Base-by-base conservation (phyloP, 495 filamentous ascomycete genomes). In the Chaetomium tenue region DNA sequence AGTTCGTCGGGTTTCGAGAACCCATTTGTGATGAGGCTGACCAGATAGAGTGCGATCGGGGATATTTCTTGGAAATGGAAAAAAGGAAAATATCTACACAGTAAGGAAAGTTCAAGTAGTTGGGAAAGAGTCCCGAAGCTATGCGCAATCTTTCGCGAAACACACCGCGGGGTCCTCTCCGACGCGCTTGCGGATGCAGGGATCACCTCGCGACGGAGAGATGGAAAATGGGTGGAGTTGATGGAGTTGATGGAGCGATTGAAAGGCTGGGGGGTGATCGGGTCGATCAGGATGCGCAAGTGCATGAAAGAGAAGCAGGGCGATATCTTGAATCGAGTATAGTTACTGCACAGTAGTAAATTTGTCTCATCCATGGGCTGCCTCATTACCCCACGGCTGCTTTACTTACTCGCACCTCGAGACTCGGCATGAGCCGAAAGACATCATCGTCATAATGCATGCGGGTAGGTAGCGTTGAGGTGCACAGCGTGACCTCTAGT, bases 1-100 rank as follows among this genome's bases (percentile, higher is more conserved):
- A 86, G 56, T 74, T 84, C 22, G 80, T 73, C 15, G 82, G 82
- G 67, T 80, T 81, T 65, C 76, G 74, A 20, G 72, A 74, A 22
- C 70, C 60, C 73, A 75, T 75, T 52, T 22, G 52, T 11, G 52
- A 6, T 33, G 52, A 37, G 28, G 12, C 18, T 22, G 52, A 33
- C 4, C 12, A 28, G 25, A 16, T n/a, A 7, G 33, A 12, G 20
- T 22, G 47, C 20, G 12, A 2, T 25, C 7, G 13, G 22, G 8
- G 47, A 50, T 23, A 20, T 20, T 9, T 11, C 51, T 18, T 20
- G n/a, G 52, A 4, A 22, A 22, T 18, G 30, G 15, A 22, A 9
- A 54, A 8, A 52, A 28, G 11, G 2, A 12, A 28, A n/a, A 20
- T 47, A 22, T 47, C n/a, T 12, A 30, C 28, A 30, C 28, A 30